A percentile compares a stretch with the other conserved stretches of the same genome.
Conservation (phyloP, 805 yeast species). For the Yamadazyma laniorum region DNA sequence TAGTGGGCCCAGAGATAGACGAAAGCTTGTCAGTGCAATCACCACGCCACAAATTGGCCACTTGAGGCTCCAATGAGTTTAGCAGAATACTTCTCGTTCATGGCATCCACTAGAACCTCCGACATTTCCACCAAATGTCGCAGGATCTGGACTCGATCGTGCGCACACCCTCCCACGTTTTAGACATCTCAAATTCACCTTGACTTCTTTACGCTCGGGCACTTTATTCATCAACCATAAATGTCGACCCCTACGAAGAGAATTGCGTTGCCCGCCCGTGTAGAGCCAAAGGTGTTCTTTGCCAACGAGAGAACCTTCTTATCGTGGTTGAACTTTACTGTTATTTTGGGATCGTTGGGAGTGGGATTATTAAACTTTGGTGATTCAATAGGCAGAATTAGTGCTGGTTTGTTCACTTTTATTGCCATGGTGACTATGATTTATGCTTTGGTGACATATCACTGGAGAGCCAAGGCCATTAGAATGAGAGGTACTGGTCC, state of each 20-base stretch:
- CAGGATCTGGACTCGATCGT: background rate
- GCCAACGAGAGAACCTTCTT: constrained; percentile 98
- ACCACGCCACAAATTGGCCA: too few relatives aligned
- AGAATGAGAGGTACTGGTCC: constrained; percentile 98
- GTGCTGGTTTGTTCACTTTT: constrained; percentile 91
- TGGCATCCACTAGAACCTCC: too few relatives aligned
- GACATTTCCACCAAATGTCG: too few relatives aligned
- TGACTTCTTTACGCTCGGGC: background rate
- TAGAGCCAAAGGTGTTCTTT: constrained; percentile 97
- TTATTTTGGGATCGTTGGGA: constrained; percentile 92
- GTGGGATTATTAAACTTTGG: constrained; percentile 96
- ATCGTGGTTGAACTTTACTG: constrained; percentile 99
- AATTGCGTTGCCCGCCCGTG: constrained; percentile 96
- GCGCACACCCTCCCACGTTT: background rate
- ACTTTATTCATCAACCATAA: background rate
- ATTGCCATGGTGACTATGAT: constrained; percentile 98
- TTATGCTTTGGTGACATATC: constrained; percentile 92
- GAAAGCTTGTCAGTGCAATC: too few relatives aligned
- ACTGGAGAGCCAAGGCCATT: constrained; percentile 99
- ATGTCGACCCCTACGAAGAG: constrained; percentile 58
- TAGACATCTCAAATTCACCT: background rate
- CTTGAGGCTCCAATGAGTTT: too few relatives aligned
- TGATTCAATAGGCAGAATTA: constrained; percentile 85
- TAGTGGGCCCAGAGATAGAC: too few relatives aligned
- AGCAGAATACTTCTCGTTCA: too few relatives aligned